These are phyloP conservation scores for Madurella fahalii DNA, from an alignment of 2,329 filamentous ascomycete species.

Conservation along the genomic window DNA sequence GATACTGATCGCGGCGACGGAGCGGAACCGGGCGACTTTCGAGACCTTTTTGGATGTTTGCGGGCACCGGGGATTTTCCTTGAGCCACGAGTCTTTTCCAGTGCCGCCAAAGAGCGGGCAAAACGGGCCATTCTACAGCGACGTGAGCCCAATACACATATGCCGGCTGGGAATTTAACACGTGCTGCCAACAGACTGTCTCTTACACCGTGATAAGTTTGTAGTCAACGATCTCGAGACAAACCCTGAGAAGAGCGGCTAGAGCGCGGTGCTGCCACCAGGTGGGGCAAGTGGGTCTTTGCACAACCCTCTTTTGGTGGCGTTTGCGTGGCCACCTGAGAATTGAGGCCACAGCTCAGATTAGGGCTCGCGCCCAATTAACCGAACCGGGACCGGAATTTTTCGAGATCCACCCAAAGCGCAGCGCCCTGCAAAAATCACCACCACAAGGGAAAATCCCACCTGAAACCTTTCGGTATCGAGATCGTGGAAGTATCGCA, in stretches of 20 bases:
- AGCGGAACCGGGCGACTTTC: slow-evolving; percentile 68
- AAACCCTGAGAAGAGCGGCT: no score
- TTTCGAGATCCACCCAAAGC: slow-evolving; percentile 24
- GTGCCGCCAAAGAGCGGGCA: slow-evolving; percentile 42
- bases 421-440: slow-evolving; percentile 26
- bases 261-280: no score
- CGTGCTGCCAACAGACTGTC: neutral
- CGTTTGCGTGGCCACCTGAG: slow-evolving; percentile 10
- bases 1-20: slow-evolving; percentile 65
- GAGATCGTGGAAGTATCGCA: slow-evolving; percentile 26
- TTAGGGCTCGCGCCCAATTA: slow-evolving; percentile 48
- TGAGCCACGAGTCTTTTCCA: slow-evolving; percentile 42
- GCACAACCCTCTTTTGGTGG: neutral
- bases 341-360: slow-evolving; percentile 17
- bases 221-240: no score
- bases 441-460: slow-evolving; percentile 23
- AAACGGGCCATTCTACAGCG: slow-evolving; percentile 61
- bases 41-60: slow-evolving; percentile 59
- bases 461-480: slow-evolving; percentile 17
- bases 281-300: neutral
- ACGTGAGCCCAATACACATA: slow-evolving; percentile 56
- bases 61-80: slow-evolving; percentile 41
- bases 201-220: no score
- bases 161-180: slow-evolving; percentile 30
- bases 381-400: slow-evolving; percentile 29